Evolutionary conservation across 345 rosid genomes (phyloP), one percentile per base, ranked within the genome.

Genomic region (Linum lewisii): DNA sequence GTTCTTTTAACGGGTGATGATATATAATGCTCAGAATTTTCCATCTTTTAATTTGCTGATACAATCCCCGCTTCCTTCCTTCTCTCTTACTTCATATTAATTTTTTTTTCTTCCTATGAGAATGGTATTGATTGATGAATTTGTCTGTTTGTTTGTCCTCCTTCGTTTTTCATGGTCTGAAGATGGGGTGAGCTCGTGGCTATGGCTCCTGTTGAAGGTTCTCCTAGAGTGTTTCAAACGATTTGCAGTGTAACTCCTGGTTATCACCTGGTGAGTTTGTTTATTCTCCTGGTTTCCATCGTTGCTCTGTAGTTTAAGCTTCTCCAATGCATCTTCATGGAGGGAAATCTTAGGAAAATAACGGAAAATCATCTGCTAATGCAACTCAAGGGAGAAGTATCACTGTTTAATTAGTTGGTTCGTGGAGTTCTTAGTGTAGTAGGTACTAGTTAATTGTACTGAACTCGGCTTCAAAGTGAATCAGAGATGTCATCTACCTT

Each of bases 101-200:
- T 7, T 19, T 37, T 24, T 51, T 59, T 15, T 36, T 52, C 7
- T 26, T 44, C 22, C 14, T 20, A 0, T 16, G 60, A 21, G 22
- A 52, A 44, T 20, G 61, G 11, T 51, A 22, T 51, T 57, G 24
- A 55, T 60, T 57, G 55, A 44, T 54, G 37, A 26, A 36, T 49
- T 23, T 20, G 16, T 19, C 16, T 52, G 21, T 52, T 21, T 21
- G 34, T 29, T 8, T 34, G 16, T 29, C 9, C 45, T 44, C n/a
- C n/a, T n/a, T n/a, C n/a, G n/a, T 60, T 55, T 63, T 42, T 21
- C 15, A 20, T 52, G 10, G 16, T 55, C 58, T 71, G 66, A 65
- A 71, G 75, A 51, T 71, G 75, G 75, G 24, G 63, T 42, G 65
- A 63, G 60, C 70, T 71, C 22, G 66, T 71, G n/a, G 66, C 70